Conservation (phyloP, 2,329 filamentous ascomycete genomes). For the Pseudogymnoascus sp. region DNA sequence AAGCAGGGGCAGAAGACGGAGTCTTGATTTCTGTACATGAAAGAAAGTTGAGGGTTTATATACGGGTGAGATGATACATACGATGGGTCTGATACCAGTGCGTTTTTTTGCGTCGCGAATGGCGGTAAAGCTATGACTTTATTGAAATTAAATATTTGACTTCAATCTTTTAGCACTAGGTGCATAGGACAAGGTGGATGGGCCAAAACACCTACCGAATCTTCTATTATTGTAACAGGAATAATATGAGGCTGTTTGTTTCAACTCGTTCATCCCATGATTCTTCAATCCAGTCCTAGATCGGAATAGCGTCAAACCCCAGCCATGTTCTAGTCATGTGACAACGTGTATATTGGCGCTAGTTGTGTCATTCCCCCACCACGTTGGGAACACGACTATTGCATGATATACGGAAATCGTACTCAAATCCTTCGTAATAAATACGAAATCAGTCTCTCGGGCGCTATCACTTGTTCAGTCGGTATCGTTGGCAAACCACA, state of each 20-base stretch:
- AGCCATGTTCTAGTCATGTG: slow-evolving; percentile 1
- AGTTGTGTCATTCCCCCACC: slow-evolving; percentile 5
- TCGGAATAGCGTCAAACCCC: not conserved
- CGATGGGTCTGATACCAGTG: not conserved
- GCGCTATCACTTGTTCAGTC: not conserved
- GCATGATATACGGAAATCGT: not conserved
- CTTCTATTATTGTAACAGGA: not conserved
- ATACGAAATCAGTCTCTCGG: not conserved
- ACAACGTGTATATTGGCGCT: slow-evolving; percentile 6
- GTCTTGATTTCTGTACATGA: not conserved
- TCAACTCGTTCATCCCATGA: not conserved
- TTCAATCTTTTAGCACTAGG: not conserved
- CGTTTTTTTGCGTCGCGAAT: not conserved
- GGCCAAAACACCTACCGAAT: not conserved
- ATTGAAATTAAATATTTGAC: not conserved
- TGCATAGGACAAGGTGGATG: not conserved
- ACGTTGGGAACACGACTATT: slow-evolving; percentile 1
- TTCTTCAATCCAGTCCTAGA: slow-evolving; percentile 1
- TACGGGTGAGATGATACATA: not conserved
- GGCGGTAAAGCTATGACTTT: not conserved
- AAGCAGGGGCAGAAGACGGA: not conserved
- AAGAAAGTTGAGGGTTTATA: not conserved
- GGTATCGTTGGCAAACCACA: not conserved
- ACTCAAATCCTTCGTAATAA: not conserved
- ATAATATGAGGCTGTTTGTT: not conserved